Percentiles rank a stretch among this genome's conserved stretches.
Conservation (phyloP, 2,329 filamentous ascomycete species). For the Thielaviopsis punctulata region DNA sequence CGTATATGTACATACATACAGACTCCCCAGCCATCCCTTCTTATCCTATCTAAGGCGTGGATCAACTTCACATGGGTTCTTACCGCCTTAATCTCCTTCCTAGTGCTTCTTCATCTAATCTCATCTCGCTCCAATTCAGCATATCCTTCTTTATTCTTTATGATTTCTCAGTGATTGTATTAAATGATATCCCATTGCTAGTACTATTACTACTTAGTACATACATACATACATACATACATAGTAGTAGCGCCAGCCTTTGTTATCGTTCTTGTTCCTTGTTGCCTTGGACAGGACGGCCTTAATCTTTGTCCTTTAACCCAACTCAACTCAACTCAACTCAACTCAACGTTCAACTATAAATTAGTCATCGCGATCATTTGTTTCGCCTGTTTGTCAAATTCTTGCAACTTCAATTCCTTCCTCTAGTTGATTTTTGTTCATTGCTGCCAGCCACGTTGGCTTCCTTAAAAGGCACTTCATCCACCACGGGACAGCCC, state of each 20-base stretch:
- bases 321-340: neutral
- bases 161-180: neutral
- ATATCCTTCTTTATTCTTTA: neutral
- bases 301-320: neutral
- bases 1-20: too few species aligned
- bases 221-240: too few species aligned
- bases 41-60: neutral
- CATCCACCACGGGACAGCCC: conserved; percentile 8
- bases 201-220: neutral
- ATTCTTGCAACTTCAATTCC: neutral
- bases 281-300: neutral
- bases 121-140: neutral
- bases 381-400: neutral
- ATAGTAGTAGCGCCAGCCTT: too few species aligned
- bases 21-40: neutral
- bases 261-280: neutral
- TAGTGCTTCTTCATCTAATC: neutral
- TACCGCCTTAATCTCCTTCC: neutral
- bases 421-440: neutral
- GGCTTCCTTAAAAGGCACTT: conserved; percentile 17
- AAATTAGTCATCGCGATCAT: neutral
- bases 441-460: conserved; percentile 24
- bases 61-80: neutral
- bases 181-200: neutral
- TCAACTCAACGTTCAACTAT: neutral